These are phyloP conservation scores for Warburgia ugandensis DNA, from an alignment of 164 flowering plant genomes.

Conservation along the genomic window DNA sequence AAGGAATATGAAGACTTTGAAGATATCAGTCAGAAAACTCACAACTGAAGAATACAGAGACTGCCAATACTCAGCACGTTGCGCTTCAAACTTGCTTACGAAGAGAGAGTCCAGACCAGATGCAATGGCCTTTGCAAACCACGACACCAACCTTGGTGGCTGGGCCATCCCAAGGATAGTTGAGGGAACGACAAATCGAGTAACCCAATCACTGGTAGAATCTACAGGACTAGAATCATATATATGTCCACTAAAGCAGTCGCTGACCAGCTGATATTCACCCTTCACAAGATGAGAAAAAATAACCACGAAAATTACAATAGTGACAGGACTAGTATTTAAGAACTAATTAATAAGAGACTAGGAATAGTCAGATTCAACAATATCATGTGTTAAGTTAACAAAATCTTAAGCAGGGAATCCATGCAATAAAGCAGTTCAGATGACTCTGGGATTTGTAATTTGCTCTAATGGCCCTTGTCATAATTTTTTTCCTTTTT, in stretches of 20 bases:
- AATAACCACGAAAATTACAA: too few relatives aligned
- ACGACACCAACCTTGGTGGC: conserved; percentile 60
- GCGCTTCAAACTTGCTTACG: conserved; percentile 67
- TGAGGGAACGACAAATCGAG: conserved; percentile 69
- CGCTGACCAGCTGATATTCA: conserved; percentile 53
- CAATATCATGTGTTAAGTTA: too few relatives aligned
- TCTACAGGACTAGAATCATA: conserved; percentile 93
- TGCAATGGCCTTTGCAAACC: conserved; percentile 65
- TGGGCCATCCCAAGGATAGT: conserved; percentile 47
- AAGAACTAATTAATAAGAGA: too few relatives aligned
- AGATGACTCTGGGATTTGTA: too few relatives aligned
- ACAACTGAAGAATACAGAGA: conserved; percentile 80
- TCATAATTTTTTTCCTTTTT: too few relatives aligned
- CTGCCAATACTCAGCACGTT: conserved; percentile 98
- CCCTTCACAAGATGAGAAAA: conserved; percentile 38
- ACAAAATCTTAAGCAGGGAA: too few relatives aligned
- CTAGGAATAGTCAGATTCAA: too few relatives aligned
- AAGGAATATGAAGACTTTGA: conserved; percentile 1
- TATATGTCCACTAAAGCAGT: conserved; percentile 66
- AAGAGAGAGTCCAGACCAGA: conserved; percentile 73
- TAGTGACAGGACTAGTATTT: too few relatives aligned
- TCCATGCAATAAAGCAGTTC: too few relatives aligned
- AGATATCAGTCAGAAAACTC: conserved; percentile 23
- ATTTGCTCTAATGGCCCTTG: too few relatives aligned
- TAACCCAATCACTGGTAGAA: conserved; percentile 78